phyloP scores from a whole-genome alignment of 805 yeast species.

The Vanderwaltozyma yarrowii region DNA sequence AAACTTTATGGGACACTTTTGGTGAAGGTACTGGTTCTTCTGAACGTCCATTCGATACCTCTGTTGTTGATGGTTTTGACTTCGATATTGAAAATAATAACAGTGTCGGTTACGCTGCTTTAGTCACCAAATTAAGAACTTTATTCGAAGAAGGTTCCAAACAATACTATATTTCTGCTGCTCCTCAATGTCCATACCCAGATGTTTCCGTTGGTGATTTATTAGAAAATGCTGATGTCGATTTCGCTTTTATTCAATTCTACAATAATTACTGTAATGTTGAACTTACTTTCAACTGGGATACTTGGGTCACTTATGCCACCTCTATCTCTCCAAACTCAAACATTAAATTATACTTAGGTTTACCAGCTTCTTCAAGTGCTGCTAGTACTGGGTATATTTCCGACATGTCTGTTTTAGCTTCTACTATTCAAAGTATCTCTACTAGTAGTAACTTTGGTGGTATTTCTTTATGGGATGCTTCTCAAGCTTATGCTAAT shows the following conservation, averaged over 20 bases:
- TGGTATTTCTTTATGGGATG: constrained; percentile 90
- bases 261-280: constrained; percentile 75
- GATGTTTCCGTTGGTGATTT: constrained; percentile 58
- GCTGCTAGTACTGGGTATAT: constrained; percentile 59
- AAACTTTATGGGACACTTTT: constrained; percentile 50
- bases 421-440: constrained; percentile 54
- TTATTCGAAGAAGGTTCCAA: constrained; percentile 45
- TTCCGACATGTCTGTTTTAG: constrained; percentile 31
- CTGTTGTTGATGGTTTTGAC: constrained; percentile 85
- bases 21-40: constrained; percentile 47
- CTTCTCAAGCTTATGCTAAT: constrained; percentile 55
- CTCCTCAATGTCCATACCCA: constrained; percentile 89
- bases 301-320: constrained; percentile 65
- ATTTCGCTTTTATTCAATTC: constrained; percentile 79
- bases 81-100: constrained; percentile 70
- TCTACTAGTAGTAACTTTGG: constrained; percentile 66
- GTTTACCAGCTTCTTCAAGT: constrained; percentile 57
- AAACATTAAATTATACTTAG: constrained; percentile 60
- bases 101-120: constrained; percentile 55
- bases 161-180: constrained; percentile 68
- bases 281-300: constrained; percentile 49
- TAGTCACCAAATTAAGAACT: constrained; percentile 45
- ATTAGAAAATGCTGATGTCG: constrained; percentile 51
- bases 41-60: constrained; percentile 60
- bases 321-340: constrained; percentile 49